phyloP scores from a whole-genome alignment of 2,329 filamentous ascomycete genomes.

The Hymenoscyphus linearis region DNA sequence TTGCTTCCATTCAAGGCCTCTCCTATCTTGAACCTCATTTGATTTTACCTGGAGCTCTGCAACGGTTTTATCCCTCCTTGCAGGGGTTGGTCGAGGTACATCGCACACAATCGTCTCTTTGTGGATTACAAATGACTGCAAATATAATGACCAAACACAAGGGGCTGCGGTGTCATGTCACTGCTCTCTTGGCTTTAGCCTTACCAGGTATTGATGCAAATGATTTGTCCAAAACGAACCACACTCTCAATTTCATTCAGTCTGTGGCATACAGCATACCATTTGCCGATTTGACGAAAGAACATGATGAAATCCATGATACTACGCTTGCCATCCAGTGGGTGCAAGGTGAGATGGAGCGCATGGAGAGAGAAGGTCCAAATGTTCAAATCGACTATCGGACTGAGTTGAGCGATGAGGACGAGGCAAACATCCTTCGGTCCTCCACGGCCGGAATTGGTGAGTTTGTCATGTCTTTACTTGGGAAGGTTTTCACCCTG shows the following conservation, averaged over 20 bases:
- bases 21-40: conserved; percentile 87
- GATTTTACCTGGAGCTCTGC: conserved; percentile 86
- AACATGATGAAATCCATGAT: conserved; percentile 62
- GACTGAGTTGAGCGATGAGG: conserved; percentile 73
- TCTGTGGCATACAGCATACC: conserved; percentile 95
- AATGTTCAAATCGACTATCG: conserved; percentile 82
- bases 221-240: conserved; percentile 91
- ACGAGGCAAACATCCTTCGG: conserved; percentile 80
- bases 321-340: conserved; percentile 80
- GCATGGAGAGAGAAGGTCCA: conserved; percentile 84
- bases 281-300: conserved; percentile 73
- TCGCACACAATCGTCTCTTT: conserved; percentile 87
- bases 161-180: conserved; percentile 95
- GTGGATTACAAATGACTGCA: conserved; percentile 85
- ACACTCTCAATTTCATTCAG: conserved; percentile 92
- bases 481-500: conserved; percentile 92
- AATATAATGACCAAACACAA: conserved; percentile 88
- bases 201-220: conserved; percentile 96
- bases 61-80: conserved; percentile 94
- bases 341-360: conserved; percentile 90
- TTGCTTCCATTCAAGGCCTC: conserved; percentile 82
- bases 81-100: conserved; percentile 97
- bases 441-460: conserved; percentile 92
- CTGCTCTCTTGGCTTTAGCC: conserved; percentile 84
- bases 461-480: conserved; percentile 84